Percentiles rank a stretch among this genome's conserved stretches.
These are phyloP conservation scores for Raddia distichophylla DNA, from an alignment of 176 grass and related monocot species.

Conservation along the genomic window DNA sequence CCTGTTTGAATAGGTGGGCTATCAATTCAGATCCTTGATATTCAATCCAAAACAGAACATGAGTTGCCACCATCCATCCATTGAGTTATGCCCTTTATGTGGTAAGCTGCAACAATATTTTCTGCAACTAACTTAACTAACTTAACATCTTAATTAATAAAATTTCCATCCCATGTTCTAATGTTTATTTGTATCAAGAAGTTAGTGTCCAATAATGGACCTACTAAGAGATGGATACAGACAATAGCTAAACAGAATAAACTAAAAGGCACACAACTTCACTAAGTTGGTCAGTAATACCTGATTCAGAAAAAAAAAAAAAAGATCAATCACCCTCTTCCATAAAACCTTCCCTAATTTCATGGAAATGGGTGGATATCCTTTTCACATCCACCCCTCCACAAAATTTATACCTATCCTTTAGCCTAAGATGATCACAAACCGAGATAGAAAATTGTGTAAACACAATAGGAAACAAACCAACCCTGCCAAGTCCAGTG, in stretches of 20 bases:
- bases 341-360: no score
- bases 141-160: background rate
- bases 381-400: no score
- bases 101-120: background rate
- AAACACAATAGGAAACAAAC: no score
- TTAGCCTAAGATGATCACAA: no score
- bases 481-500: background rate
- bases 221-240: background rate
- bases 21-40: background rate
- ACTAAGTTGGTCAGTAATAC: background rate
- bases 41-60: background rate
- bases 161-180: conserved; percentile 1
- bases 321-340: no score
- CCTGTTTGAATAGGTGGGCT: background rate
- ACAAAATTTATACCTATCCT: no score
- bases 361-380: no score
- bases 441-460: no score
- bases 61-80: background rate
- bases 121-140: background rate
- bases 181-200: conserved; percentile 11
- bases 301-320: no score
- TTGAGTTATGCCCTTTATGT: conserved; percentile 8
- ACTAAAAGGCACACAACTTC: background rate
- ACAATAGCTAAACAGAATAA: conserved; percentile 16
- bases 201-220: background rate